Conservation (phyloP, 2,329 filamentous ascomycete species). For the Geosmithia putterillii region DNA sequence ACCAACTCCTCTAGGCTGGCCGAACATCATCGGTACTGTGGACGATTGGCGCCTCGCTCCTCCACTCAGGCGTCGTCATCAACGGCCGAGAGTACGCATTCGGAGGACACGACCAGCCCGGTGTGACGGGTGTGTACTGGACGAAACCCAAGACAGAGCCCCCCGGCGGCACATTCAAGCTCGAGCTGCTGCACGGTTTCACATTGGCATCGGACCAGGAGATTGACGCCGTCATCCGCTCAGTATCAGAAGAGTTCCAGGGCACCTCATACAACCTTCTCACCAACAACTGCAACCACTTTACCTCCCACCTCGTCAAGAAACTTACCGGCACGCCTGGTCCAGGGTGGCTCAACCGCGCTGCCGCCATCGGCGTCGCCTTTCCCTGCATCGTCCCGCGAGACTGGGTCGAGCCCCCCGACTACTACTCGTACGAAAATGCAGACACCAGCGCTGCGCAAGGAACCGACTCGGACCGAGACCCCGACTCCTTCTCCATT, state of each 20-base stretch:
- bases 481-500: conserved; percentile 35
- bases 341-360: conserved; percentile 69
- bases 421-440: conserved; percentile 48
- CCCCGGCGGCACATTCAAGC: conserved; percentile 65
- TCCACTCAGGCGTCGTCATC: conserved; percentile 77
- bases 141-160: conserved; percentile 61
- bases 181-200: conserved; percentile 68
- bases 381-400: conserved; percentile 71
- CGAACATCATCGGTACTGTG: conserved; percentile 66
- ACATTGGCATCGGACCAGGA: conserved; percentile 57
- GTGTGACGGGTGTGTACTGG: conserved; percentile 72
- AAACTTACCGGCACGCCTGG: conserved; percentile 58
- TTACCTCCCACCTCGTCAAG: conserved; percentile 65
- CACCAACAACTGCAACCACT: conserved; percentile 81
- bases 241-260: conserved; percentile 59
- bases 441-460: conserved; percentile 58
- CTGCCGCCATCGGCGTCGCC: conserved; percentile 70
- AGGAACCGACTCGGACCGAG: no score
- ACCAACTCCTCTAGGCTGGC: conserved; percentile 41
- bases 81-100: conserved; percentile 74
- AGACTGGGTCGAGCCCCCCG: conserved; percentile 72
- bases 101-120: conserved; percentile 62
- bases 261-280: conserved; percentile 72
- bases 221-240: conserved; percentile 57
- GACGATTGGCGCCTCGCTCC: conserved; percentile 63